Evolutionary conservation across 768 basidiomycete genomes (phyloP), one percentile per base, ranked within the genome.

Genomic region (Russula abietina): DNA sequence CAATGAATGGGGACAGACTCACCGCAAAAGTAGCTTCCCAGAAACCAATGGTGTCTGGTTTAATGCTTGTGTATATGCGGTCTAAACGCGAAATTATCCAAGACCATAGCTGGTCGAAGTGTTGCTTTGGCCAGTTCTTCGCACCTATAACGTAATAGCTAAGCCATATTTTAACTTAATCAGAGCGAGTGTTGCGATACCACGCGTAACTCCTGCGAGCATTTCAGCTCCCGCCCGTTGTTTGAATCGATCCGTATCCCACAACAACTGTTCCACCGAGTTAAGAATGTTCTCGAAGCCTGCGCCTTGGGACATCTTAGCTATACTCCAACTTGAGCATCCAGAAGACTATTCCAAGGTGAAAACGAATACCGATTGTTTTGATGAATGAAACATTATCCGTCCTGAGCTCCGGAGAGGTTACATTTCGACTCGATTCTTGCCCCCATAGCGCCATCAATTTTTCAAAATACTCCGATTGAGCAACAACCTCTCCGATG

Each of bases 181-280:
- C 38, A 33, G 26, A 33, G n/a, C 24, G 56, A 57, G 33, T 36
- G 38, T n/a, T 59, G 32, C 53, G 76, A 57, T 70, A 87, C 89
- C 93, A 65, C 93, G 82, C 59, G 91, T 74, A 53, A 93, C 69
- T 24, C 93, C 93, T 39, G 82, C 78, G 30, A 94, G 71, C 36
- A 93, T 73, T 73, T 88, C 88, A 56, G 84, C 86, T 28, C 86
- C 86, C 32, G 90, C 90, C 28, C 92, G 82, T 71, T 93, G 93
- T 74, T 92, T 91, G 77, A 87, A 93, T 63, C 90, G 88, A 69
- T 93, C 89, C 19, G 79, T 59, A 54, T 88, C 88, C 38, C 73
- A 75, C 45, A 91, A 74, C 32, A 91, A 70, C 14, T 82, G 76
- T 45, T 93, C 89, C 39, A 88, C 77, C 19, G 78, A 75, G 16